Evolutionary conservation across 805 yeast genomes (phyloP), one percentile per base, ranked within the genome.

Genomic region (Myxozyma udenii): DNA sequence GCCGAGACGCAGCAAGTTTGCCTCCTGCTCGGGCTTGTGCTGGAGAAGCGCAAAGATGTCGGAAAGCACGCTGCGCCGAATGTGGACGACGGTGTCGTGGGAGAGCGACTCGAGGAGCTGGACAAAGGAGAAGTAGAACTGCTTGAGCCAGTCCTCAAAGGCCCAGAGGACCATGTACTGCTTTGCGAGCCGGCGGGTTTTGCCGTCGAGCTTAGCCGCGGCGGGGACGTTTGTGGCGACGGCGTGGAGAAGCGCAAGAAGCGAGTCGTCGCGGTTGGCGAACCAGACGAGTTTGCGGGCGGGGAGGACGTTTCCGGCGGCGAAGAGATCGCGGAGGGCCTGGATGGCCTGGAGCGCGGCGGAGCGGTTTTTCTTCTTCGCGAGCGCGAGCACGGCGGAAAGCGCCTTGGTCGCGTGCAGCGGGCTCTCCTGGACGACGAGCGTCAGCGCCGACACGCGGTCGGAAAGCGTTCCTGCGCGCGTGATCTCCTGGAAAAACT

Each of bases 1-100:
- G 47, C 95, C 96, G 48, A 93, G 75, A 62, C 89, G 78, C 62
- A 93, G 75, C 60, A 93, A 73, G 68, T 93, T 93, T 46, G 84
- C 95, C 69, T 93, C 98, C 74, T 93, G 98, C 72, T 93, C 98
- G 3, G 98, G 98, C 68, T 90, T 91, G 4, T 84, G 75, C 58
- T 82, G 82, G 53, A 93, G 72, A 40, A 93, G 74, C 51, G 86
- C 95, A 61, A 89, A 86, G 28, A 90, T 78, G 64, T 87, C 89
- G 37, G 79, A 73, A 30, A 89, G 78, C 25, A 85, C 81, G 57
- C 81, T 86, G 74, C 84, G 77, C 67, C 95, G 81, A 40, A 91
- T 95, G 65, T 86, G 91, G 53, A 83, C 80, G 61, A 93, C 89
- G 12, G 96, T 85, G 67, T 93, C 98, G 64, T 87, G 95, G n/a